Evolutionary conservation across 257 asterid genomes (phyloP), one percentile per base, ranked within the genome.

Genomic region (Solanum etuberosum): DNA sequence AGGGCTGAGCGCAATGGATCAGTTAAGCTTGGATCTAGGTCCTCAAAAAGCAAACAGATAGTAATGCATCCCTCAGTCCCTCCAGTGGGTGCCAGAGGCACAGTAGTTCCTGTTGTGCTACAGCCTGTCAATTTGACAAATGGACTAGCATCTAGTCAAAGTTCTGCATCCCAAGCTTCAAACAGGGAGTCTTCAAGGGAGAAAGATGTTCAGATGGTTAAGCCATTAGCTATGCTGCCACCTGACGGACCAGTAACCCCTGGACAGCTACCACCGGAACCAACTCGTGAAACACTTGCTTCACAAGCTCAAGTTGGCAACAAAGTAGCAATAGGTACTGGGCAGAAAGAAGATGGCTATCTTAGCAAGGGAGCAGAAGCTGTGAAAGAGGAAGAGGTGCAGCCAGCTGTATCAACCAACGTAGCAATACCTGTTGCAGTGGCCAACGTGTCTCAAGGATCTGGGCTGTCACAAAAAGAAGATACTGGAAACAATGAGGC

Each of bases 221-320:
- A 92, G 81, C 96, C 99, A 4, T 87, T 94, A 73, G 90, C 98
- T 68, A 91, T 94, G 91, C 88, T 94, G 65, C 95, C 92, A 21
- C 95, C 97, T n/a, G 95, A 89, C 27, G 90, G 68, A 72, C 88
- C 98, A 82, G 86, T 91, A 83, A 88, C 95, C 12, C 91, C 87
- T 70, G 48, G 91, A 85, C 96, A 93, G 88, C 86, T 91, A 86
- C 88, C 91, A 87, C 48, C 87, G 20, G 72, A 89, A 84, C 29
- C 91, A 63, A 85, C 23, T 68, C 90, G 8, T 67, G 87, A 87
- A 72, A 86, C 80, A 73, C 46, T 40, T 70, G 85, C 87, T 48
- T 70, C 88, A 68, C 92, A 89, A 76, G 27, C 89, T 85, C 92
- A 91, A 51, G 78, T 86, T 20, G 83, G 87, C 88, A 84, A 90